phyloP scores from a whole-genome alignment of 2,329 filamentous ascomycete genomes.

The Rhynchosporium agropyri region DNA sequence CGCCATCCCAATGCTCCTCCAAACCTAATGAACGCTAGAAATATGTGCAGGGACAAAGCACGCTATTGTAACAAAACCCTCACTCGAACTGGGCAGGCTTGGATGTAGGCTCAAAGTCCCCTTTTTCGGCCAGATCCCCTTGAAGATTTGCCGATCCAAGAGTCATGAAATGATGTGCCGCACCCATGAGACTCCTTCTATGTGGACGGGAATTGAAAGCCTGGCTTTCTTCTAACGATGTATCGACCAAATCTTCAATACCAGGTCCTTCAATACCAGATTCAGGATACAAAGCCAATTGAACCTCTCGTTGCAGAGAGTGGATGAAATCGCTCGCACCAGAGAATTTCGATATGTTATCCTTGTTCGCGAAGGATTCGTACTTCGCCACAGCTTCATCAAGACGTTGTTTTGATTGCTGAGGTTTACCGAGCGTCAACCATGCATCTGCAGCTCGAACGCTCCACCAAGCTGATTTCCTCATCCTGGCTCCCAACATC shows the following conservation, averaged over 20 bases:
- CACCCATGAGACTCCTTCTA: constrained; percentile 57
- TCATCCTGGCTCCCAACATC: constrained; percentile 69
- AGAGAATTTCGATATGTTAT: constrained; percentile 55
- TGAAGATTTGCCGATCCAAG: constrained; percentile 56
- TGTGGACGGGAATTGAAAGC: constrained; percentile 56
- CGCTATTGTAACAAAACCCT: constrained; percentile 19
- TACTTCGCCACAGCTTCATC: constrained; percentile 66
- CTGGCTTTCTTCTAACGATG: constrained; percentile 55
- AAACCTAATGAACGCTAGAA: constrained; percentile 31
- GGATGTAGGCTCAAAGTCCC: constrained; percentile 19
- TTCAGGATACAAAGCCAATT: constrained; percentile 40
- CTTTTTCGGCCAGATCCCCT: constrained; percentile 29
- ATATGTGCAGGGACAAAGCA: constrained; percentile 29
- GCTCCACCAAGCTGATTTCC: constrained; percentile 91
- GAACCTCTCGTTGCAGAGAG: constrained; percentile 49
- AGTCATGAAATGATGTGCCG: constrained; percentile 44
- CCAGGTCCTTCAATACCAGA: constrained; percentile 35
- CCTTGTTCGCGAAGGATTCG: constrained; percentile 51
- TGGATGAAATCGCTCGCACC: constrained; percentile 56
- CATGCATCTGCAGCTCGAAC: constrained; percentile 82
- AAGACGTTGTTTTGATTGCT: constrained; percentile 77
- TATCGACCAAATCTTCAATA: constrained; percentile 41
- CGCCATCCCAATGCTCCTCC: constrained; percentile 38
- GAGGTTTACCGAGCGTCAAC: constrained; percentile 74
- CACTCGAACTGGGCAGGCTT: constrained; percentile 35